A percentile compares a stretch with the other conserved stretches of the same genome.
These are phyloP conservation scores for Astragalus membranaceus DNA, from an alignment of 306 rosid species.

Conservation along the genomic window DNA sequence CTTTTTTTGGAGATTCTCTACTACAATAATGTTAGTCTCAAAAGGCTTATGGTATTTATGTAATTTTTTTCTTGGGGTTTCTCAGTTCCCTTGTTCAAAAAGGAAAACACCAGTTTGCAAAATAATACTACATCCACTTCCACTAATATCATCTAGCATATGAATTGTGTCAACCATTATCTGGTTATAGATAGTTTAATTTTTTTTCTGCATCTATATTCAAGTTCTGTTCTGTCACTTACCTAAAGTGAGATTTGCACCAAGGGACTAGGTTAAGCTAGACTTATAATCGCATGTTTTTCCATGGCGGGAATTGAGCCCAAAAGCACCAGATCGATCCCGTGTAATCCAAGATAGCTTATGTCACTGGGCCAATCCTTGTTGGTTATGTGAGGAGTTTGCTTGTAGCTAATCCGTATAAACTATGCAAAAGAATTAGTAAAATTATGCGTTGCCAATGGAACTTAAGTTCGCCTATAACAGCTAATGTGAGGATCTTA, in stretches of 20 bases:
- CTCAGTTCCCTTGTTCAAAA: not conserved
- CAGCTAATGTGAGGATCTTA: too few species aligned
- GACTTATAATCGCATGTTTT: too few species aligned
- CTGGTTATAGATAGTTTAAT: not conserved
- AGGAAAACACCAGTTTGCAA: not conserved
- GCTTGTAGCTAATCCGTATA: too few species aligned
- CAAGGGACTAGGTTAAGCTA: too few species aligned
- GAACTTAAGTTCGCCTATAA: too few species aligned
- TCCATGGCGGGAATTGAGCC: too few species aligned
- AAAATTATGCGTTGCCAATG: too few species aligned
- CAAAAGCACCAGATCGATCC: too few species aligned
- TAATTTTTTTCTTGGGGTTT: not conserved
- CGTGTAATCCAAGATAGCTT: too few species aligned
- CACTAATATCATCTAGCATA: not conserved
- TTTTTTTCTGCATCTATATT: not conserved
- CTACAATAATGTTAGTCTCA: constrained; percentile 16
- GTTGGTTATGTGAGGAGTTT: too few species aligned
- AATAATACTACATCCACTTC: not conserved
- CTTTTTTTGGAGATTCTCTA: constrained; percentile 20
- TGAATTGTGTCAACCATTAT: not conserved
- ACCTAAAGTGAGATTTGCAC: not conserved
- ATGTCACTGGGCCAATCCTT: too few species aligned
- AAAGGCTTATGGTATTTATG: not conserved
- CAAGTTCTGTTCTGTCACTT: not conserved
- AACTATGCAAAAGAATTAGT: too few species aligned